Percentiles rank a stretch among this genome's conserved stretches.
phyloP scores from a whole-genome alignment of 257 asterid genomes.

The Plantago elongata region DNA sequence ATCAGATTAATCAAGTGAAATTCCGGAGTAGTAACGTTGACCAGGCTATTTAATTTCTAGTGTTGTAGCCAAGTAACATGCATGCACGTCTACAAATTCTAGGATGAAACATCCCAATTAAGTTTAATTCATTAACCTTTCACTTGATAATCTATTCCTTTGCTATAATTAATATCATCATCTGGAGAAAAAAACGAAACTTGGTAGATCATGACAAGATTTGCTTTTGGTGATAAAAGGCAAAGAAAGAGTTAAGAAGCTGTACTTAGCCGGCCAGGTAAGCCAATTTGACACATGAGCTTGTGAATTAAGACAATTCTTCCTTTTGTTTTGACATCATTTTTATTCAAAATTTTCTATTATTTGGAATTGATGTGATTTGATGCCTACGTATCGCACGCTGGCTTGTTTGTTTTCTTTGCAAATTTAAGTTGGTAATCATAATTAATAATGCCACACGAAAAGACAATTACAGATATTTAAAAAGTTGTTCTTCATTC shows the following conservation, averaged over 20 bases:
- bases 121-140: not conserved
- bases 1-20: no score
- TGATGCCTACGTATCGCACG: slow-evolving; percentile 31
- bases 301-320: slow-evolving; percentile 30
- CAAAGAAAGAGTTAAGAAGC: slow-evolving; percentile 42
- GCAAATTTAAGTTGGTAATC: slow-evolving; percentile 21
- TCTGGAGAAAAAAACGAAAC: not conserved
- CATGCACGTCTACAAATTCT: no score
- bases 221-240: slow-evolving; percentile 14
- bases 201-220: slow-evolving; percentile 3
- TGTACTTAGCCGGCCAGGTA: slow-evolving; percentile 63
- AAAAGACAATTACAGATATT: slow-evolving; percentile 35
- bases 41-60: no score
- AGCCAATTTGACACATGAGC: slow-evolving; percentile 34
- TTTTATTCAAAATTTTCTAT: slow-evolving; percentile 5
- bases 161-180: not conserved
- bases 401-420: slow-evolving; percentile 33
- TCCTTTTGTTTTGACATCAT: slow-evolving; percentile 3
- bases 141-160: not conserved
- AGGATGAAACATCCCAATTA: no score
- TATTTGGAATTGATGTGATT: slow-evolving; percentile 4
- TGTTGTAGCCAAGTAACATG: no score
- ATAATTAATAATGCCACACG: slow-evolving; percentile 26
- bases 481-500: not conserved
- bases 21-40: no score